A percentile compares a stretch with the other conserved stretches of the same genome.
These are phyloP conservation scores for Raffaelea albimanens DNA, from an alignment of 2,329 filamentous ascomycete genomes.

Conservation along the genomic window DNA sequence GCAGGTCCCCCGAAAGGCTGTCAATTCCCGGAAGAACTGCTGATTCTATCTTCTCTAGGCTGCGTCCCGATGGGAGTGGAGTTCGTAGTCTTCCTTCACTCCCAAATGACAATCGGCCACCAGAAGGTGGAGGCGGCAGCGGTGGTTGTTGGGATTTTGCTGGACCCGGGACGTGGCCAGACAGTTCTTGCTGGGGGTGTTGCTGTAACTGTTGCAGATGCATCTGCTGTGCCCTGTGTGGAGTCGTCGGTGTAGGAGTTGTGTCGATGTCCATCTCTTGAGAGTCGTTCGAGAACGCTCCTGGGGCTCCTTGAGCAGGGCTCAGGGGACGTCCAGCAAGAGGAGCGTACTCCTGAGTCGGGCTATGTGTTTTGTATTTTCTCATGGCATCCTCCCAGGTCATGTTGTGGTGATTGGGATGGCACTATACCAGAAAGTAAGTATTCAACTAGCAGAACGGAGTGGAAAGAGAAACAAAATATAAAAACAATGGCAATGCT, in stretches of 20 bases:
- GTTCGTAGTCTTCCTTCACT: slow-evolving; percentile 44
- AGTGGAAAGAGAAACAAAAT: not conserved
- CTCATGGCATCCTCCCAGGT: slow-evolving; percentile 49
- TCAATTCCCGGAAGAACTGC: slow-evolving; percentile 37
- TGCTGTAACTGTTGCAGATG: not conserved
- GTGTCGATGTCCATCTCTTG: slow-evolving; percentile 49
- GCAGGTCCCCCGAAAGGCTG: slow-evolving; percentile 41
- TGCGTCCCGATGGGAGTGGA: slow-evolving; percentile 45
- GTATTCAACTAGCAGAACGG: not conserved
- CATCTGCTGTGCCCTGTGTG: not conserved
- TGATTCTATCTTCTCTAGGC: slow-evolving; percentile 40
- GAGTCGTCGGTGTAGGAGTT: slow-evolving; percentile 16
- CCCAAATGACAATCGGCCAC: slow-evolving; percentile 19
- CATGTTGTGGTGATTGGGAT: slow-evolving; percentile 51
- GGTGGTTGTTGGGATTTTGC: not conserved
- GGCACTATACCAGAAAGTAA: slow-evolving; percentile 31
- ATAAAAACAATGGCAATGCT: not conserved
- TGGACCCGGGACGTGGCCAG: not conserved
- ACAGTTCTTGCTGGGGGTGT: not conserved
- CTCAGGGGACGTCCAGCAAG: slow-evolving; percentile 25
- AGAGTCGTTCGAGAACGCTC: slow-evolving; percentile 32
- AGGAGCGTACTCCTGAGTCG: slow-evolving; percentile 39
- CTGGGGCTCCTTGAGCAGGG: slow-evolving; percentile 28
- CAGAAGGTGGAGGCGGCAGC: slow-evolving; percentile 19
- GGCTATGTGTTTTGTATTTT: slow-evolving; percentile 46